Base-by-base conservation (phyloP, 352 stramenopile species). In the Aphanomyces invadans region DNA sequence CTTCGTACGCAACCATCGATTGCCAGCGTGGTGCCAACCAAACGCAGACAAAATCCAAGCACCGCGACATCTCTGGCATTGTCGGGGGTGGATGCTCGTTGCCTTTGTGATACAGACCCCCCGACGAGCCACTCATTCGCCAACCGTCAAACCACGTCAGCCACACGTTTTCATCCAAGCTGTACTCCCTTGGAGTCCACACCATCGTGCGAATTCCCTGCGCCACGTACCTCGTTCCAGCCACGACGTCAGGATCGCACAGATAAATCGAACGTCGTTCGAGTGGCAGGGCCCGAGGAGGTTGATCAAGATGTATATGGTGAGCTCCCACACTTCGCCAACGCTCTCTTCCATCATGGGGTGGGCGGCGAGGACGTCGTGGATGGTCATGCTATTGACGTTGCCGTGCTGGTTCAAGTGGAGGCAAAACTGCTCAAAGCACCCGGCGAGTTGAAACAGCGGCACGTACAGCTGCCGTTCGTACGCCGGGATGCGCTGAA, bases 381-480 rank as follows among this genome's bases (percentile, higher is more conserved):
- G 81, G 49, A 86, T 69, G 45, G 92, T 83, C 25, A 55, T 79
- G 2, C 81, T 84, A 19, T 79, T 92, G 28, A 64, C n/a, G 19
- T 36, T 38, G 12, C 21, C 49, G 4, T 49, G 53, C 42, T 73
- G 45, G 12, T 70, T 62, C 0, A 71, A 64, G 15, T 72, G 15
- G 25, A 49, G 44, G 15, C 64, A 39, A 46, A 96, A 96, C 31
- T 84, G 85, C 71, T 99, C 96, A 21, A 98, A 97, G 61, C 92
- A 97, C 19, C 97, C 97, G 11, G 96, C 97, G 15, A 98, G 91
- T 70, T 99, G 96, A 72, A 99, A 99, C 51, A 98, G 91, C 23
- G 97, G 97, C 42, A 99, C 72, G 70, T 99, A 99, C 69, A 99
- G 98, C 45, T 97, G 93, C 62, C 98, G 95, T 71, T 95, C 95